Base-by-base conservation (phyloP, 768 basidiomycete genomes). In the Hortiboletus flavorubellus region DNA sequence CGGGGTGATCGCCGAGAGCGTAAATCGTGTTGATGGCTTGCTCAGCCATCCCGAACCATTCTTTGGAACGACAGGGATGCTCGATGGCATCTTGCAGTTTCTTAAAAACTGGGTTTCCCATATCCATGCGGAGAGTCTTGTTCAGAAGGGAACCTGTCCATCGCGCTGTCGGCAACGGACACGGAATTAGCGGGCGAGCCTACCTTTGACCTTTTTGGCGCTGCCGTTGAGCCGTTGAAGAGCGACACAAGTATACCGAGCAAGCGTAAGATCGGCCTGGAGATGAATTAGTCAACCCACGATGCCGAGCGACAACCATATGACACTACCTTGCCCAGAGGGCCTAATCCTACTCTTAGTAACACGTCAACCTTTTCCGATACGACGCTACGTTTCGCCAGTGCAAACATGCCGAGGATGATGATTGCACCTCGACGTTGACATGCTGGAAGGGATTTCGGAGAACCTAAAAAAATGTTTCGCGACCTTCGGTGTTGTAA, bases 11-110 rank as follows among this genome's bases (percentile, higher is more conserved):
- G 18, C 91, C 95, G 2, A 99, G 82, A 0, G 89, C 86, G 63
- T 98, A 99, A 48, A 97, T 87, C 2, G 96, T 93, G 68, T 99
- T 98, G 72, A 99, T 87, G 9, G 87, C 91, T 70, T 99, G 96
- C 69, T 99, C 97, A 0, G 96, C 92, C 73, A 98, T 84, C 10
- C 88, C 88, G 62, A 99, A 98, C 96, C 96, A 99, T 54, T 98
- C 94, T 61, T 86, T 90, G 18, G 88, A 87, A 43, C 85, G 80
- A 54, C 86, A 90, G 0, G 92, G 88, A 50, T 84, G 78, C 61
- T 93, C 85, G 35, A 98, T 81, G n/a, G 85, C 79, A 2, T 88
- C 85, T 64, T 88, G 83, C 7, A 99, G 77, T 63, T 89, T 89
- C 29, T 77, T 77, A 76, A 99, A 98, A 41, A 99, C 83, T 0